Conservation (phyloP, 768 basidiomycete species). For the Boletus rubroflammeus region DNA sequence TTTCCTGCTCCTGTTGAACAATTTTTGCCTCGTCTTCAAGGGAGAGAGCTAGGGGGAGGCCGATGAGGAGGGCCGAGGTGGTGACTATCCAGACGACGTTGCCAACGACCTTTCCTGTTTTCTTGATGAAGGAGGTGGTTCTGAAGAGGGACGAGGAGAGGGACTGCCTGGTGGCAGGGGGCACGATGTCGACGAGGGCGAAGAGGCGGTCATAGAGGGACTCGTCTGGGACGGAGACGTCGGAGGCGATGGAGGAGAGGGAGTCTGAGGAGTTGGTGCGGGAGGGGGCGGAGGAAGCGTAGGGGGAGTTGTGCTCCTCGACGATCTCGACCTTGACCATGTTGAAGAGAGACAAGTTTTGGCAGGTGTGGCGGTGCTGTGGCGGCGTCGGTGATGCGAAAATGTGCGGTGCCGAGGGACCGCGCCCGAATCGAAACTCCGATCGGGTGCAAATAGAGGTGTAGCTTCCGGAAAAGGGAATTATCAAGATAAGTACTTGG, state of each 20-base stretch:
- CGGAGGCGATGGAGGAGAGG: conserved; percentile 77
- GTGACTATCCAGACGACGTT: conserved; percentile 94
- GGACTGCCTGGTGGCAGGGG: conserved; percentile 81
- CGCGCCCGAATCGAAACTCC: conserved; percentile 24
- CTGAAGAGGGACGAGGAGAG: conserved; percentile 59
- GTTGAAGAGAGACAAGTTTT: conserved; percentile 15
- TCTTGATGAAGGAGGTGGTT: conserved; percentile 62
- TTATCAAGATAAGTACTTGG: conserved; percentile 26
- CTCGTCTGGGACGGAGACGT: conserved; percentile 68
- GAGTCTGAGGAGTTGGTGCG: conserved; percentile 65
- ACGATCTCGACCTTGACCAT: conserved; percentile 96
- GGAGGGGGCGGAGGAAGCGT: conserved; percentile 71
- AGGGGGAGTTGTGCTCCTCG: conserved; percentile 74
- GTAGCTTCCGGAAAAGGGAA: conserved; percentile 3
- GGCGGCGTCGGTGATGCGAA: conserved; percentile 21
- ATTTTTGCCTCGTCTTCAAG: conserved; percentile 97
- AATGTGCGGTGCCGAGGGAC: conserved; percentile 27
- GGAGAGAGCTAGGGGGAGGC: conserved; percentile 86
- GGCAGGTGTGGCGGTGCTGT: conserved; percentile 16
- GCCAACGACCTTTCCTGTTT: conserved; percentile 69
- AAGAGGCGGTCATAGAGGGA: conserved; percentile 81
- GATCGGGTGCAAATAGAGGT: conserved; percentile 9
- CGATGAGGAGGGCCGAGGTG: conserved; percentile 90
- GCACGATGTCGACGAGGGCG: conserved; percentile 94
- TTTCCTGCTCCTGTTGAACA: conserved; percentile 90